Evolutionary conservation across 2,329 filamentous ascomycete species (phyloP).

Genomic region (Fusarium sp.): DNA sequence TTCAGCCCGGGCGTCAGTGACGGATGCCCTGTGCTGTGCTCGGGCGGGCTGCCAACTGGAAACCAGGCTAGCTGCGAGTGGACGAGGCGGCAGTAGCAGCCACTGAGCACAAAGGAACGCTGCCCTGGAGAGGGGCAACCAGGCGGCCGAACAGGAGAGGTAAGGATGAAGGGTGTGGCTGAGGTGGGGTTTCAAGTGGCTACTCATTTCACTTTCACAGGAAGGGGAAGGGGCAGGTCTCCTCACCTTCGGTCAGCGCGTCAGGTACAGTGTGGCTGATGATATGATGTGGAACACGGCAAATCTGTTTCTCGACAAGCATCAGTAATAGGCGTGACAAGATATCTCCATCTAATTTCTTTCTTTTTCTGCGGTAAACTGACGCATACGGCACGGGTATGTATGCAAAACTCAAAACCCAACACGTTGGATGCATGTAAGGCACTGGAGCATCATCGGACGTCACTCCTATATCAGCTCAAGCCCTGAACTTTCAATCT

Average conservation of each 20-base stretch:
- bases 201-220: constrained; percentile 33
- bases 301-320: background rate
- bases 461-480: constrained; percentile 9
- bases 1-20: constrained; percentile 20
- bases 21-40: constrained; percentile 17
- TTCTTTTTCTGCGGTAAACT: background rate
- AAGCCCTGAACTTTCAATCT: constrained; percentile 27
- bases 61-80: background rate
- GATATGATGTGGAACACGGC: background rate
- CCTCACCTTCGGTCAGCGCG: constrained; percentile 11
- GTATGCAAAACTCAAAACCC: background rate
- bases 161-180: constrained; percentile 22
- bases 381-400: background rate
- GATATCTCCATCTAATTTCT: background rate
- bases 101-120: constrained; percentile 1
- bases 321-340: background rate
- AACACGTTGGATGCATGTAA: background rate
- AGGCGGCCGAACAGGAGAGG: background rate
- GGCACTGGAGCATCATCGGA: constrained; percentile 4
- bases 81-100: background rate
- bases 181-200: constrained; percentile 30
- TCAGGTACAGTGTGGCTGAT: constrained; percentile 20
- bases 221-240: background rate
- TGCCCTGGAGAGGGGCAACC: constrained; percentile 14
- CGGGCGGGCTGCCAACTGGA: constrained; percentile 14